Conservation (phyloP, 345 rosid genomes). For the Nasturtium officinale region DNA sequence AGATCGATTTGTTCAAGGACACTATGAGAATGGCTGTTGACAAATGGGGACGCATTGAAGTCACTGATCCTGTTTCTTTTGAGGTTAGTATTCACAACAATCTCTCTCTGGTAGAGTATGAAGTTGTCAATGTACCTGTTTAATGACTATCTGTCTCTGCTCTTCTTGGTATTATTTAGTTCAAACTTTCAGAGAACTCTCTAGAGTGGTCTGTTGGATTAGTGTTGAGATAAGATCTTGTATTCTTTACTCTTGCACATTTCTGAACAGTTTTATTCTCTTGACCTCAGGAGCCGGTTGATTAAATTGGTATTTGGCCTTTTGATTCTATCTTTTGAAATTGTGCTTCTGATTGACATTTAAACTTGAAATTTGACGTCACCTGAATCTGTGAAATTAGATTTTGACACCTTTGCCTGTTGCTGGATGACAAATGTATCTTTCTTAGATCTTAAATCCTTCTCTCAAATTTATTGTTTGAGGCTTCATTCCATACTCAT, state of each 20-base stretch:
- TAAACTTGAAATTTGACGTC: neutral
- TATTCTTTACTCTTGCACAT: neutral
- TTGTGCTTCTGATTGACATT: neutral
- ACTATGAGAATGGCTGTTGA: conserved; percentile 58
- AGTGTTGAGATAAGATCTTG: neutral
- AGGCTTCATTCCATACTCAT: neutral
- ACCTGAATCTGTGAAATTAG: neutral
- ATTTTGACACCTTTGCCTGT: neutral
- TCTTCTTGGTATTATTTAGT: neutral
- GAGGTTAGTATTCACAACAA: conserved; percentile 49
- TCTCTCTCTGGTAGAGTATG: conserved; percentile 56
- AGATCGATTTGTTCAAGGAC: conserved; percentile 55
- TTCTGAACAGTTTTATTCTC: neutral
- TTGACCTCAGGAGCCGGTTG: conserved; percentile 5
- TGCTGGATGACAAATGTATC: neutral
- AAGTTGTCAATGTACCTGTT: conserved; percentile 44
- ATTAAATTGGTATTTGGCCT: neutral
- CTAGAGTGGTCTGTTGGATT: neutral
- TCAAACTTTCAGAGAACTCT: neutral
- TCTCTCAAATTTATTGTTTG: neutral
- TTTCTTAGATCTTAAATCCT: neutral
- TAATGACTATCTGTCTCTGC: neutral
- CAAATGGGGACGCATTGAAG: conserved; percentile 59
- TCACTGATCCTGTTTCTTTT: conserved; percentile 45
- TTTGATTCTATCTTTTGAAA: neutral